These are phyloP conservation scores for Picochlorum costavermella DNA, from an alignment of 139 green algal species.

Conservation along the genomic window DNA sequence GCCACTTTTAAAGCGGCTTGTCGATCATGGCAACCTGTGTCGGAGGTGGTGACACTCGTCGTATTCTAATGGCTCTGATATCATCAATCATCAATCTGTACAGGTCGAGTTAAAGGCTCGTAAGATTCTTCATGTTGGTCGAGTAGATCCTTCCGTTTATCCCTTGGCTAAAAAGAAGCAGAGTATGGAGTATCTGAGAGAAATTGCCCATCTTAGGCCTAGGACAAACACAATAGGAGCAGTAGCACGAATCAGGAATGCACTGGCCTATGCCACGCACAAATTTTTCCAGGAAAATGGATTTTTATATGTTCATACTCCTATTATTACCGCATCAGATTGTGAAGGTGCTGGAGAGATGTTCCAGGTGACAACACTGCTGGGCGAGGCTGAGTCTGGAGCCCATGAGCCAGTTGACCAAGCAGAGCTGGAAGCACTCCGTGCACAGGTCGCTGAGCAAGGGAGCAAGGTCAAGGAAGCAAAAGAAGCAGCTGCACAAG, in stretches of 20 bases:
- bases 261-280: conserved; percentile 91
- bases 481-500: conserved; percentile 47
- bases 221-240: conserved; percentile 95
- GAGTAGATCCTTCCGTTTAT: conserved; percentile 77
- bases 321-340: conserved; percentile 90
- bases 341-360: conserved; percentile 98
- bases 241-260: conserved; percentile 91
- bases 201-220: conserved; percentile 83
- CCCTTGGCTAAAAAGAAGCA: conserved; percentile 97
- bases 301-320: conserved; percentile 97
- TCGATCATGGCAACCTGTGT: conserved; percentile 9
- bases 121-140: conserved; percentile 71
- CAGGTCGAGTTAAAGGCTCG: conserved; percentile 76
- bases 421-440: conserved; percentile 41
- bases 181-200: conserved; percentile 86
- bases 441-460: conserved; percentile 38
- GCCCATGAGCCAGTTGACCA: conserved; percentile 11
- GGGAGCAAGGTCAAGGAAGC: conserved; percentile 60
- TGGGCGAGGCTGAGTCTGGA: conserved; percentile 28
- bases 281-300: conserved; percentile 86
- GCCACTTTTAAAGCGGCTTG: conserved; percentile 18
- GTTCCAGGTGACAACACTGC: conserved; percentile 91
- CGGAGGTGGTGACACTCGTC: conserved; percentile 17
- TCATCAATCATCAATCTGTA: not conserved
- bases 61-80: not conserved